Evolutionary conservation across 176 grass and related monocot species (phyloP), one percentile per base, ranked within the genome.

Genomic region (Pontederia crassipes): DNA sequence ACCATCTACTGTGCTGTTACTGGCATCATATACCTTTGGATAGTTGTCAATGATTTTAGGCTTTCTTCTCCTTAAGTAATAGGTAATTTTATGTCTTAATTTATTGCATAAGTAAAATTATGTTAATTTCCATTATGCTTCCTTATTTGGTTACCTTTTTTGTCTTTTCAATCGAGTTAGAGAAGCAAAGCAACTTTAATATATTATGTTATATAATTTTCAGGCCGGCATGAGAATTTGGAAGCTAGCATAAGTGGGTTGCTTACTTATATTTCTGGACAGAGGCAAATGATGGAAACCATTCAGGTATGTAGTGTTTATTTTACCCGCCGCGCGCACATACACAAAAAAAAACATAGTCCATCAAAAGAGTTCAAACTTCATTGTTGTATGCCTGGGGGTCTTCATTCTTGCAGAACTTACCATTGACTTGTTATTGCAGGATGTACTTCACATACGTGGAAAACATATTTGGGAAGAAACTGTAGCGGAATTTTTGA

Each of bases 391-490:
- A 46, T 16, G 20, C 71, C 63, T 18, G 24, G 55, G 28, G 24
- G 28, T 2, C 47, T 62, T 72, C 11, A 10, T 71, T 65, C 53
- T 28, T 73, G 56, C 53, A 56, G 58, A 68, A 55, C 26, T 74
- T 32, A 57, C 75, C 55, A 70, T 17, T 40, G 12, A 48, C 18
- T 54, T 52, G 26, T 40, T 32, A 73, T 69, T 77, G 13, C 70
- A 90, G 86, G 68, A 82, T 49, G 68, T 85, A 73, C 64, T 90
- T 72, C 78, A 90, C 53, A 79, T 89, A 63, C 69, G 61, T 69
- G 86, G 75, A 57, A 70, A 57, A 28, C 68, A 68, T 64, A 76
- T 90, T 52, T 90, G 82, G 82, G 68, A 85, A 81, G 78, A 82
- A 70, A 70, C 79, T 57, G 77, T 90, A 27, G 59, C 68, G 53